Evolutionary conservation across 768 basidiomycete genomes (phyloP), one percentile per base, ranked within the genome.

Genomic region (Tricholoma terreum): DNA sequence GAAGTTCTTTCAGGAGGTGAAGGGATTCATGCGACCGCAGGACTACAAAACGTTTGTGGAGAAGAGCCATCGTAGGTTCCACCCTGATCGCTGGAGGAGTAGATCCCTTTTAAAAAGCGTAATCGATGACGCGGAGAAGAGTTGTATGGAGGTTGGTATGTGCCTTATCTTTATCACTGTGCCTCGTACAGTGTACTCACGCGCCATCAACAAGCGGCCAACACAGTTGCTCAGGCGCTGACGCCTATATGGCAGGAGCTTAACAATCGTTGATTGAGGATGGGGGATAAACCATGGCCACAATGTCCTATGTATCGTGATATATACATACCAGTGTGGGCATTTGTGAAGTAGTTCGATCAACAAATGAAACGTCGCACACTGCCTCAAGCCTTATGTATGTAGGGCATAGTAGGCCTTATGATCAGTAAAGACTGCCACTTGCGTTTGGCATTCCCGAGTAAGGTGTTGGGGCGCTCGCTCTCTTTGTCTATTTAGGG

Each of bases 41-140:
- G 86, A 88, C 50, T 91, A 82, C 71, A 84, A 80, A 64, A 68
- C 67, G 1, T 79, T 92, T 55, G 77, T 92, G 3, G 82, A 89
- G 71, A 84, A 83, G 64, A 87, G 85, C 62, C 82, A 90, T 63
- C 78, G 83, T 38, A 73, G 89, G 52, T 92, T 91, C 68, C 92
- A 92, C 62, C 88, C 89, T 1, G 90, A 92, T 69, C 74, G 87
- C 58, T 94, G 89, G 91, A 76, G 84, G 42, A 84, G 86, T 30
- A 77, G 86, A 40, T 82, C 82, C 27, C 71, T 92, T 34, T 75
- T 89, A 65, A 75, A 75, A 57, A 81, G 81, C 48, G 78, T 89
- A 48, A 63, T 67, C 21, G 84, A 89, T 58, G 84, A 84, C 49
- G 71, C 77, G 46, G 80, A 84, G 64, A 78, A 83, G 59, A 76